phyloP scores from a whole-genome alignment of 129 eudicot genomes.

The Saposhnikovia divaricata region DNA sequence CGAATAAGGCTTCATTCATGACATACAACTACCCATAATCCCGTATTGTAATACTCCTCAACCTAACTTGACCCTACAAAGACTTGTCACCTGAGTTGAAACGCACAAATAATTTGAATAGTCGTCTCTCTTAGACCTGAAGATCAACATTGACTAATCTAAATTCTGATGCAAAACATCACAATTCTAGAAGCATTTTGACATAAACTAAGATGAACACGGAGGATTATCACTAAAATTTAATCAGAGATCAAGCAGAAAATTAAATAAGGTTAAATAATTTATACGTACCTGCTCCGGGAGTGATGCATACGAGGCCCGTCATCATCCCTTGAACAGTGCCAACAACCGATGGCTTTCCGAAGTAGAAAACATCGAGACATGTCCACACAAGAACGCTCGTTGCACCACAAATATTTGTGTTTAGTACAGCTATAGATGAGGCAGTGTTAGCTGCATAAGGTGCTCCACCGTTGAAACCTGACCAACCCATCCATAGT shows the following conservation, averaged over 20 bases:
- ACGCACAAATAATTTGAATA: background rate
- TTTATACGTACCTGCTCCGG: conserved; percentile 55
- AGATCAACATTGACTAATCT: background rate
- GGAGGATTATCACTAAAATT: background rate
- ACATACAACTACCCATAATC: background rate
- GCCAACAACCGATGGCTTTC: conserved; percentile 75
- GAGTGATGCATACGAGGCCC: conserved; percentile 75
- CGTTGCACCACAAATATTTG: conserved; percentile 63
- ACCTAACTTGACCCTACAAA: background rate
- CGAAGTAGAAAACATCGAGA: conserved; percentile 61
- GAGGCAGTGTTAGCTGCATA: conserved; percentile 57
- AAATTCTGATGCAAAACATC: background rate
- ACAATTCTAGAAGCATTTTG: background rate
- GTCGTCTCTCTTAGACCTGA: background rate
- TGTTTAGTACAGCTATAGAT: conserved; percentile 56
- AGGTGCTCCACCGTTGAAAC: conserved; percentile 80
- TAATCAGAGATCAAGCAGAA: background rate
- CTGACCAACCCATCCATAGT: conserved; percentile 87
- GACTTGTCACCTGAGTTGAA: background rate
- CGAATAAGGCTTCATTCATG: background rate
- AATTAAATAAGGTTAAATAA: too few relatives aligned
- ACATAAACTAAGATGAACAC: too few relatives aligned
- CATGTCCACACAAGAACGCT: conserved; percentile 73
- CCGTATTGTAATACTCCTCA: background rate
- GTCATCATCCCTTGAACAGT: conserved; percentile 84